These are phyloP conservation scores for Lactarius evosmus DNA, from an alignment of 768 basidiomycete genomes.

Conservation along the genomic window DNA sequence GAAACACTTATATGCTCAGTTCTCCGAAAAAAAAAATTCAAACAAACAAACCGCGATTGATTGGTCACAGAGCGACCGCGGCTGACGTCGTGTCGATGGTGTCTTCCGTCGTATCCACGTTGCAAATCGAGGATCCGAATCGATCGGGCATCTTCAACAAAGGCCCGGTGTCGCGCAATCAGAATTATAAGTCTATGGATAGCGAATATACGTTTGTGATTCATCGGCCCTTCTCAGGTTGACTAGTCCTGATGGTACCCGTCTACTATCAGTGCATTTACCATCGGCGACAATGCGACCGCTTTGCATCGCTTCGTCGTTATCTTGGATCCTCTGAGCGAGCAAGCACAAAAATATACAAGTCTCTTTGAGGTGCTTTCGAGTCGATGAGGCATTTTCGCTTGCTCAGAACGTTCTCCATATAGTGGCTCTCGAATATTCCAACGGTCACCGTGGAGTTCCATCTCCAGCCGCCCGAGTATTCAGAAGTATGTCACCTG, in stretches of 20 bases:
- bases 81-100: slow-evolving; percentile 61
- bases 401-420: slow-evolving; percentile 8
- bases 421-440: slow-evolving; percentile 62
- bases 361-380: slow-evolving; percentile 63
- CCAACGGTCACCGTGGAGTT: slow-evolving; percentile 68
- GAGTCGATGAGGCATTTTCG: not conserved
- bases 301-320: slow-evolving; percentile 69
- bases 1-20: not conserved
- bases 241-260: slow-evolving; percentile 21
- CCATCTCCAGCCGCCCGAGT: slow-evolving; percentile 69
- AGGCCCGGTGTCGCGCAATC: slow-evolving; percentile 54
- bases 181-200: slow-evolving; percentile 58
- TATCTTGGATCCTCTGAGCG: slow-evolving; percentile 82
- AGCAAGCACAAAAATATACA: slow-evolving; percentile 83
- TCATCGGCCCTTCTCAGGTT: not conserved
- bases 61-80: slow-evolving; percentile 44
- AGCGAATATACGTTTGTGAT: slow-evolving; percentile 60
- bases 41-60: not conserved
- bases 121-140: slow-evolving; percentile 69
- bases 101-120: slow-evolving; percentile 68
- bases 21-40: too few relatives aligned
- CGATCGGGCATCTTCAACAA: slow-evolving; percentile 70
- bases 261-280: slow-evolving; percentile 51
- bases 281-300: slow-evolving; percentile 61
- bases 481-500: slow-evolving; percentile 57